Evolutionary conservation across 106 monocot genomes (phyloP), one percentile per base, ranked within the genome.

Genomic region (Dactylorhiza incarnata): DNA sequence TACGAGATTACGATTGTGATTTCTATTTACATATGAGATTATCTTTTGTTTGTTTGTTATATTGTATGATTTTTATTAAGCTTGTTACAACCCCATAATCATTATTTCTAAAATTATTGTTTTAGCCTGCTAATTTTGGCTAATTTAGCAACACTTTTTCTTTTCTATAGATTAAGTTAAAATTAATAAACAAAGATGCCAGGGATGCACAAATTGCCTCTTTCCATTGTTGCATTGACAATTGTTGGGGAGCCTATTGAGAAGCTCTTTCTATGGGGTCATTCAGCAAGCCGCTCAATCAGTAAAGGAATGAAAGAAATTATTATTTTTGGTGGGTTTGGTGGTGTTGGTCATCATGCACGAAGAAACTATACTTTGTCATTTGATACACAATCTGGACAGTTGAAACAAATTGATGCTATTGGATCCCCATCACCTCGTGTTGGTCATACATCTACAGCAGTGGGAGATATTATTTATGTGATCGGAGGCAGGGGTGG

Each of bases 281-380:
- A 93, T 17, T 84, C 96, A 73, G 82, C 91, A 46, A 87, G 87
- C 73, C 62, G 45, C 11, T 75, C 83, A 11, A 87, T 74, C 51
- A 74, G 23, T 37, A 58, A 49, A 56, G 50, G 73, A 10, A 20
- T 48, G 14, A 61, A 80, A 26, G 50, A 85, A 45, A 78, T 97
- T 47, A n/a, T 93, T 29, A 74, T 93, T 7, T 97, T 97, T 87
- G 96, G 96, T 79, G 96, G 96, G 55, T 96, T 97, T 83, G 96
- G 96, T 70, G 96, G 96, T 47, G 24, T 83, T 73, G 96, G 96
- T 69, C 77, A 87, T 8, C 96, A 97, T 86, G 86, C 87, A 67
- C 81, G 96, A 76, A 89, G 90, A 82, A 89, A 86, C 74, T 84
- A 87, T 75, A 75, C 79, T 15, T 71, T 97, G 10, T 29, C 80